Evolutionary conservation across 2,329 filamentous ascomycete species (phyloP).

Genomic region (Xylariaceae sp.): DNA sequence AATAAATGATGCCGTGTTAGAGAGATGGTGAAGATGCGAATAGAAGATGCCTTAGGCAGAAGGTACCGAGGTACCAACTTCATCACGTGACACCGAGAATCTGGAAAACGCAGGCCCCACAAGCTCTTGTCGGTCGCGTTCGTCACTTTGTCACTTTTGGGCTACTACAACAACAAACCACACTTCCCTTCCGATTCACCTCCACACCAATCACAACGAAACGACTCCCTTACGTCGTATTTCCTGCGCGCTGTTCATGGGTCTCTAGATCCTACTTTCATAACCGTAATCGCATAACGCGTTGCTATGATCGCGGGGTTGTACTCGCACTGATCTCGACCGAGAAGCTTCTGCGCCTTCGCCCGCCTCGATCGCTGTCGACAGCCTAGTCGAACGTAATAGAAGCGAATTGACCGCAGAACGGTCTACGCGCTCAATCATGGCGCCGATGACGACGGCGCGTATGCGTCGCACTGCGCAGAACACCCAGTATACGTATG

Average conservation of each 20-base stretch:
- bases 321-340: neutral
- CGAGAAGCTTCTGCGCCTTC: neutral
- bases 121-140: conserved; percentile 12
- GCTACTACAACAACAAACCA: too few relatives aligned
- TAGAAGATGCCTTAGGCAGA: too few relatives aligned
- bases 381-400: neutral
- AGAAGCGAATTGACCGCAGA: neutral
- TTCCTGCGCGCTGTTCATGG: neutral
- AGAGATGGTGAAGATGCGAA: too few relatives aligned
- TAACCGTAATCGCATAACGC: neutral
- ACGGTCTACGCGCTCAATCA: conserved; percentile 11
- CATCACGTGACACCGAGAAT: conserved; percentile 1
- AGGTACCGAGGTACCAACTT: neutral
- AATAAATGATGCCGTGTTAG: too few relatives aligned
- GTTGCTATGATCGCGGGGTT: conserved; percentile 2
- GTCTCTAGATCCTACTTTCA: neutral
- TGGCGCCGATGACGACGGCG: conserved; percentile 29
- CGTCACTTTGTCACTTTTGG: neutral
- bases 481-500: conserved; percentile 36
- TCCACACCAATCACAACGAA: neutral
- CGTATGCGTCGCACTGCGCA: conserved; percentile 35
- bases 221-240: neutral
- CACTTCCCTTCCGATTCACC: neutral
- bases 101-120: conserved; percentile 8
- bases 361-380: neutral